Percentiles rank a stretch among this genome's conserved stretches.
Evolutionary conservation across 306 rosid genomes (phyloP).

Genomic region (Urtica urens): DNA sequence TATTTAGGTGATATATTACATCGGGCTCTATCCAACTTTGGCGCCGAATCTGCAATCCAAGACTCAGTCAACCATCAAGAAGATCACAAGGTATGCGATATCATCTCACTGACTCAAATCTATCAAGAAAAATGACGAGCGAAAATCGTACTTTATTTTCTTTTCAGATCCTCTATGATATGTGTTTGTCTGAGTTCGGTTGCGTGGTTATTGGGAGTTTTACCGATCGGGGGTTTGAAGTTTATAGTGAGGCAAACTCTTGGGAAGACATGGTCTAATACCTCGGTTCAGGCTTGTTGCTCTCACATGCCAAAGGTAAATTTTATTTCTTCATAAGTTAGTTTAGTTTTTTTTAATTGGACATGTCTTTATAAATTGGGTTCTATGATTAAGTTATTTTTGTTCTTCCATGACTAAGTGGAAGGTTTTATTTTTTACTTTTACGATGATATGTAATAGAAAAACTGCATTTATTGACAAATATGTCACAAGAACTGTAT

Average conservation of each 20-base stretch:
- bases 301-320: slow-evolving; percentile 79
- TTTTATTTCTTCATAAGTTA: too few relatives aligned
- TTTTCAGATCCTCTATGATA: slow-evolving; percentile 48
- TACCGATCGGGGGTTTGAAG: slow-evolving; percentile 46
- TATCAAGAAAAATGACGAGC: too few relatives aligned
- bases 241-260: slow-evolving; percentile 40
- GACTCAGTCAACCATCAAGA: slow-evolving; percentile 37
- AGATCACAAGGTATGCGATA: slow-evolving; percentile 49
- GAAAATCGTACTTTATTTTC: neutral
- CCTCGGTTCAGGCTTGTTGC: slow-evolving; percentile 69
- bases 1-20: slow-evolving; percentile 58
- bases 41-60: slow-evolving; percentile 40
- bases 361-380: too few relatives aligned
- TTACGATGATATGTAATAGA: too few relatives aligned
- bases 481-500: too few relatives aligned
- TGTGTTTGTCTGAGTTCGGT: slow-evolving; percentile 36
- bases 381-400: too few relatives aligned
- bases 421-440: too few relatives aligned
- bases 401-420: too few relatives aligned
- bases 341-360: too few relatives aligned
- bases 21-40: slow-evolving; percentile 83
- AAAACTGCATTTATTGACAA: too few relatives aligned
- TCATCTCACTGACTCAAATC: too few relatives aligned
- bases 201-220: slow-evolving; percentile 42
- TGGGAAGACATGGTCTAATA: slow-evolving; percentile 71